Percentiles rank a stretch among this genome's conserved stretches.
Conservation (phyloP, 108 stramenopile genomes). For the Craspedostauros australis region DNA sequence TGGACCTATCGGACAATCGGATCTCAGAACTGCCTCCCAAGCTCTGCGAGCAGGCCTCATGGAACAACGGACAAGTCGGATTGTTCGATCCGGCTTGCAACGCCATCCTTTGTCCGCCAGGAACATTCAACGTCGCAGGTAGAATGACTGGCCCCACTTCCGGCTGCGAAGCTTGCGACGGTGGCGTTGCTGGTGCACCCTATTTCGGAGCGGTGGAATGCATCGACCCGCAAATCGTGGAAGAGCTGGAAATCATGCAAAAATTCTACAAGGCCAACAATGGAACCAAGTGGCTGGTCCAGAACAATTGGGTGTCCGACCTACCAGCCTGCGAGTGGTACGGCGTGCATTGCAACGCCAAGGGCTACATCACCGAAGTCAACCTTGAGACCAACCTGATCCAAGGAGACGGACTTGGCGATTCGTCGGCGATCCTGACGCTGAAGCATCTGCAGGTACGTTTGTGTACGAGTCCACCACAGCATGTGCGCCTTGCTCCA, state of each 20-base stretch:
- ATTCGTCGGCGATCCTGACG: neutral
- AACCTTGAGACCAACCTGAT: constrained; percentile 43
- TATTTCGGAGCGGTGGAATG: constrained; percentile 31
- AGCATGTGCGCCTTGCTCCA: neutral
- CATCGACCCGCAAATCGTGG: constrained; percentile 8
- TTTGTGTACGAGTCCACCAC: neutral
- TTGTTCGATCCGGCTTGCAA: constrained; percentile 36
- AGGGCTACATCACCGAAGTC: constrained; percentile 40
- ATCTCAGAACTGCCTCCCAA: constrained; percentile 41
- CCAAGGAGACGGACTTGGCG: neutral
- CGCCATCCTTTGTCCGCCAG: constrained; percentile 60
- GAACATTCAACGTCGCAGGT: constrained; percentile 47
- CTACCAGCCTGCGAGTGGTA: constrained; percentile 44
- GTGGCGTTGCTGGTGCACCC: constrained; percentile 33
- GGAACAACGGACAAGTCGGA: constrained; percentile 37
- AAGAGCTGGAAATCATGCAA: constrained; percentile 32
- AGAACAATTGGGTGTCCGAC: constrained; percentile 17
- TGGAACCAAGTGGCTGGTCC: constrained; percentile 41
- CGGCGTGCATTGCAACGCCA: constrained; percentile 49
- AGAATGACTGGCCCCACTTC: constrained; percentile 23
- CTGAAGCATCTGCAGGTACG: constrained; percentile 13
- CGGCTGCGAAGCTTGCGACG: constrained; percentile 34
- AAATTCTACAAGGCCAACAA: constrained; percentile 45
- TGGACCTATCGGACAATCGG: constrained; percentile 49
- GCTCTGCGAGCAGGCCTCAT: constrained; percentile 45